These are phyloP conservation scores for Fusarium sp. DNA, from an alignment of 2,329 filamentous ascomycete species.

Conservation along the genomic window DNA sequence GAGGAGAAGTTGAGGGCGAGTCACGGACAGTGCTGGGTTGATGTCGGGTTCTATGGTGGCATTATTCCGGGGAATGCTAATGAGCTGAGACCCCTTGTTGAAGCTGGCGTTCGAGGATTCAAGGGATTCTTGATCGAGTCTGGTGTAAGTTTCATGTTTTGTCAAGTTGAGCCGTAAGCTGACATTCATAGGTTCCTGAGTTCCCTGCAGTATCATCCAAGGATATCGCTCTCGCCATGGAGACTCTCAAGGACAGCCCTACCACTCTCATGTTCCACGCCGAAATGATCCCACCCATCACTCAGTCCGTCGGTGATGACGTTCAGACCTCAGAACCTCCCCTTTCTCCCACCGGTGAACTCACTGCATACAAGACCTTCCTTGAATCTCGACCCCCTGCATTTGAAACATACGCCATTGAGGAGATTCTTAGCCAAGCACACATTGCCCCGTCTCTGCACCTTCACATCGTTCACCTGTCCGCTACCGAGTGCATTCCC, in stretches of 20 bases:
- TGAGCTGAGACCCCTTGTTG: constrained; percentile 81
- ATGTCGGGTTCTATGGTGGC: constrained; percentile 98
- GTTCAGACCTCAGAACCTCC: constrained; percentile 76
- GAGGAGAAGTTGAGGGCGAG: constrained; percentile 87
- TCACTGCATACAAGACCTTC: constrained; percentile 88
- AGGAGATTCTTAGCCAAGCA: constrained; percentile 84
- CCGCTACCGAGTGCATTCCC: constrained; percentile 87
- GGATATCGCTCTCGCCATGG: constrained; percentile 84
- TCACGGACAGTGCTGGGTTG: constrained; percentile 92
- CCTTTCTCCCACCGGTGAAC: constrained; percentile 73
- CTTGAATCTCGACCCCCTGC: constrained; percentile 87
- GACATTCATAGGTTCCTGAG: constrained; percentile 77
- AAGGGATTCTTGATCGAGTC: constrained; percentile 98
- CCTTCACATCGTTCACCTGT: constrained; percentile 93
- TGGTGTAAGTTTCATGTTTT: constrained; percentile 69
- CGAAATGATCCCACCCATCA: constrained; percentile 93
- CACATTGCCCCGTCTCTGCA: constrained; percentile 82
- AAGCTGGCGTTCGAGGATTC: constrained; percentile 90
- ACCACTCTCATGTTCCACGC: constrained; percentile 99
- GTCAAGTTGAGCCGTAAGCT: constrained; percentile 1
- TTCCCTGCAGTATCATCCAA: constrained; percentile 87
- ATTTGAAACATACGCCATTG: constrained; percentile 91
- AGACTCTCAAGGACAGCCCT: constrained; percentile 78
- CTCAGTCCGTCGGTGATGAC: constrained; percentile 80
- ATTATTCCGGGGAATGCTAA: constrained; percentile 88